These are phyloP conservation scores for Xenoacremonium recifei DNA, from an alignment of 2,329 filamentous ascomycete genomes.

Conservation along the genomic window DNA sequence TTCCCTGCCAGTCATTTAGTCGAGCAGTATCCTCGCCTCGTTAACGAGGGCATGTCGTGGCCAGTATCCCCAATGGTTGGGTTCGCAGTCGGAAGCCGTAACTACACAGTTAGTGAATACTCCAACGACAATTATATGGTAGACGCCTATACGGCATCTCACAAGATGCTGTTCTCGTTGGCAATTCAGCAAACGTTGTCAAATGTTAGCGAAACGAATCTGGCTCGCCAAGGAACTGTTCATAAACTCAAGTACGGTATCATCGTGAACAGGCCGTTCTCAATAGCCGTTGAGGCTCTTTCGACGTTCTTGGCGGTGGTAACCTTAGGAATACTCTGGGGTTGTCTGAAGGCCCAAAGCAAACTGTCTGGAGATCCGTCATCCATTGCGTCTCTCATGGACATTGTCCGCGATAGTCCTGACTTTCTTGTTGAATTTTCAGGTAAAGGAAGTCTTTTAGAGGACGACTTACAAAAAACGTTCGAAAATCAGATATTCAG, in stretches of 20 bases:
- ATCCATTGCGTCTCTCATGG: conserved; percentile 18
- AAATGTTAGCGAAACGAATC: conserved; percentile 1
- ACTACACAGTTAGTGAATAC: conserved; percentile 8
- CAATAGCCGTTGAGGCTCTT: conserved; percentile 27
- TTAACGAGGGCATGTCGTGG: conserved; percentile 1
- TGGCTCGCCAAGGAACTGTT: conserved; percentile 1
- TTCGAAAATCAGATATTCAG: conserved; percentile 15
- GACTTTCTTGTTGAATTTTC: conserved; percentile 8
- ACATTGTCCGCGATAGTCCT: conserved; percentile 17
- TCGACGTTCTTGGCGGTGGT: conserved; percentile 21
- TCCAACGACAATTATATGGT: conserved; percentile 3
- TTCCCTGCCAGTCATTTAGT: conserved; percentile 20
- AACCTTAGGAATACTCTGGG: conserved; percentile 14
- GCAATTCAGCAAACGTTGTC: conserved; percentile 14
- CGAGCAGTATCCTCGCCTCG: conserved; percentile 23
- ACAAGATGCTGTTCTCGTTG: conserved; percentile 31
- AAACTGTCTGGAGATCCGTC: conserved; percentile 25
- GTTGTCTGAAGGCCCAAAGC: conserved; percentile 4
- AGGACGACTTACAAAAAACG: conserved; percentile 1
- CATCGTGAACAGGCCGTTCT: conserved; percentile 31
- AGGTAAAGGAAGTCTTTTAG: conserved; percentile 13
- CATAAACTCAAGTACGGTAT: conserved; percentile 26
- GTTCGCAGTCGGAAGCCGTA: conserved; percentile 25
- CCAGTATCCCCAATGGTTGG: conserved; percentile 34
- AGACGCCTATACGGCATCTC: conserved; percentile 20